These are phyloP conservation scores for Lentinula boryana DNA, from an alignment of 768 basidiomycete genomes.

Conservation along the genomic window DNA sequence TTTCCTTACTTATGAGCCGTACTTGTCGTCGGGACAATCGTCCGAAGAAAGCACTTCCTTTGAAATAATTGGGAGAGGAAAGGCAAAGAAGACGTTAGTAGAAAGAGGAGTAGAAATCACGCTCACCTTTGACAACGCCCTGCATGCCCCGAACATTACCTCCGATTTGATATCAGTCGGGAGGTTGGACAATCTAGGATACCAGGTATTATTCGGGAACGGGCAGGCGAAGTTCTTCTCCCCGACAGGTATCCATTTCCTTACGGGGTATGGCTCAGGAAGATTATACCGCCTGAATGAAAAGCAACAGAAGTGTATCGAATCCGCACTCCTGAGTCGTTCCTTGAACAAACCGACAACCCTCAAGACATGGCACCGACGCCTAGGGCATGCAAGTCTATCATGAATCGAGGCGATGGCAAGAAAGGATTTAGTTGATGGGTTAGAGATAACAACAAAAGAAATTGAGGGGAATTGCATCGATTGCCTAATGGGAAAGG, in stretches of 20 bases:
- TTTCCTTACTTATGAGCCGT: neutral
- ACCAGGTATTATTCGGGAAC: slow-evolving; percentile 9
- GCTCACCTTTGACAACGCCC: neutral
- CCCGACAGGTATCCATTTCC: neutral
- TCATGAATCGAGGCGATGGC: neutral
- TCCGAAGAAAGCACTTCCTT: neutral
- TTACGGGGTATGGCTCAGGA: neutral
- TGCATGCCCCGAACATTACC: neutral
- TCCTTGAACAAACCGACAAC: slow-evolving; percentile 13
- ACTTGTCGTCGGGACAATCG: neutral
- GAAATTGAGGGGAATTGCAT: neutral
- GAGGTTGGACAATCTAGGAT: slow-evolving; percentile 13
- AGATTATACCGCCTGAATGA: neutral
- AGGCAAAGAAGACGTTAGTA: neutral
- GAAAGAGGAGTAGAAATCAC: neutral
- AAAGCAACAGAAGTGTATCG: neutral
- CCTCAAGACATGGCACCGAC: slow-evolving; percentile 20
- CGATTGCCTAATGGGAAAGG: neutral
- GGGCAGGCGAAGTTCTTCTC: neutral
- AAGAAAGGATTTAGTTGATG: neutral
- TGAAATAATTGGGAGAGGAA: neutral
- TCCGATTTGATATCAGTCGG: slow-evolving; percentile 13
- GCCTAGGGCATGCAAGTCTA: slow-evolving; percentile 10
- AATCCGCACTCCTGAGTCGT: slow-evolving; percentile 4
- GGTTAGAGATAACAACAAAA: neutral